These are phyloP conservation scores for Coprinopsis strossmayeri DNA, from an alignment of 768 basidiomycete genomes.

Conservation along the genomic window DNA sequence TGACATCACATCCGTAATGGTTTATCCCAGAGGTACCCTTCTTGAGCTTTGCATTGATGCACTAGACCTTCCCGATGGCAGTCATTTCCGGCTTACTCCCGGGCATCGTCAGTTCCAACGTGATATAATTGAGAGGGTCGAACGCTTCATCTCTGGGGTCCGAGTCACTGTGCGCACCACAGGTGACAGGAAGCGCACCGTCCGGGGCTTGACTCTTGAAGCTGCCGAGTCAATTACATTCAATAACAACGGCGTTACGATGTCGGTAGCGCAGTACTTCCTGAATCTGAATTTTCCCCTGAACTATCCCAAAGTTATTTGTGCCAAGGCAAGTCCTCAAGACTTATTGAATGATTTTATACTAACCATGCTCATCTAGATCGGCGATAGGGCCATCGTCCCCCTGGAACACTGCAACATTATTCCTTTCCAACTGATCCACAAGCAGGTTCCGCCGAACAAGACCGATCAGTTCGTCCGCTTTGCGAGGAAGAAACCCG, in stretches of 20 bases:
- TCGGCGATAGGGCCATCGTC: conserved; percentile 53
- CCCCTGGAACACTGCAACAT: conserved; percentile 66
- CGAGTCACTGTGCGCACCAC: conserved; percentile 24
- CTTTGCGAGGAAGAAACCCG: conserved; percentile 62
- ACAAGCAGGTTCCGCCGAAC: conserved; percentile 61
- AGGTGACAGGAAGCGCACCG: conserved; percentile 32
- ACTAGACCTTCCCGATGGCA: conserved; percentile 14
- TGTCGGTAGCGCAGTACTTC: conserved; percentile 38
- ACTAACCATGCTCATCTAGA: conserved; percentile 26
- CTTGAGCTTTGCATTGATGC: conserved; percentile 44
- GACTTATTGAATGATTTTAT: neutral
- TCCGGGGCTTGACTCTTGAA: conserved; percentile 45
- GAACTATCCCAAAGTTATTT: conserved; percentile 43
- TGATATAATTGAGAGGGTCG: conserved; percentile 38
- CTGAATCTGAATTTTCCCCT: conserved; percentile 24
- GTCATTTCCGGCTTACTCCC: conserved; percentile 28
- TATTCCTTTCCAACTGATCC: conserved; percentile 58
- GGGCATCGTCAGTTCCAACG: conserved; percentile 32
- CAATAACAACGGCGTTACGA: conserved; percentile 35
- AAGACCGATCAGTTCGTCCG: conserved; percentile 55
- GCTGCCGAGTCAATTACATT: conserved; percentile 49
- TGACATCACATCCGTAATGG: conserved; percentile 70
- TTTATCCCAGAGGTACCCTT: conserved; percentile 63
- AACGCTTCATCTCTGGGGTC: conserved; percentile 30
- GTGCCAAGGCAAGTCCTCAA: conserved; percentile 41